Conservation (phyloP, 495 filamentous ascomycete species). For the Pyrenula massariospora region DNA sequence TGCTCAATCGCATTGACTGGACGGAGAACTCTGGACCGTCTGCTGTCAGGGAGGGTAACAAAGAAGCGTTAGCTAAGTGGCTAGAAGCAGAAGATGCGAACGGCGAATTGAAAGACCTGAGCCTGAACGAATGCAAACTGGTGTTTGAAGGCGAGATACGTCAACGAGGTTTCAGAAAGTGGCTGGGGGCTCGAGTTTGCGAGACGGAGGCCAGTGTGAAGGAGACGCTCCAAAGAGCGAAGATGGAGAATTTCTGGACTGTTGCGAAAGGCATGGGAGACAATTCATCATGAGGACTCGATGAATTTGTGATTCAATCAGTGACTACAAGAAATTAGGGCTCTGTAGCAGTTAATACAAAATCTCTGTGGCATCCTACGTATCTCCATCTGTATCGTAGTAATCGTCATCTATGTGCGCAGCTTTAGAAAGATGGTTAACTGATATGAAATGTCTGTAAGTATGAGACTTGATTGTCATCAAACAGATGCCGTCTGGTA, state of each 20-base stretch:
- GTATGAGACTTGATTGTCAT: too few relatives aligned
- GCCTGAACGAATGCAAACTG: conserved; percentile 64
- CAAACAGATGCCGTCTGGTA: too few relatives aligned
- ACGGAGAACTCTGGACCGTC: conserved; percentile 69
- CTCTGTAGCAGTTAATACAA: too few relatives aligned
- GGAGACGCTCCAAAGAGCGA: conserved; percentile 63
- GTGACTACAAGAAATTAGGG: too few relatives aligned
- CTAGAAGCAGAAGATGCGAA: conserved; percentile 67
- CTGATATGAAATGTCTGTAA: too few relatives aligned
- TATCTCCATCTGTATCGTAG: too few relatives aligned
- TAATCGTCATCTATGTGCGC: too few relatives aligned
- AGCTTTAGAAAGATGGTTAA: too few relatives aligned
- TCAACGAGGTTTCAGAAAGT: conserved; percentile 66
- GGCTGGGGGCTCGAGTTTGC: conserved; percentile 66
- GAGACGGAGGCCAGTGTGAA: conserved; percentile 83
- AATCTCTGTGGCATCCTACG: too few relatives aligned
- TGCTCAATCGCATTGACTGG: conserved; percentile 91
- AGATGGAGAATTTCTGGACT: conserved; percentile 96
- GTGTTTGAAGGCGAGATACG: conserved; percentile 84
- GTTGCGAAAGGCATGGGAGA: conserved; percentile 57
- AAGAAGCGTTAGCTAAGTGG: conserved; percentile 55
- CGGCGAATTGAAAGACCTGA: conserved; percentile 68
- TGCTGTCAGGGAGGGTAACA: conserved; percentile 46
- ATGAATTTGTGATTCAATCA: too few relatives aligned
- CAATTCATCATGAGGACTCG: too few relatives aligned